Percentiles rank a stretch among this genome's conserved stretches.
Evolutionary conservation across 352 stramenopile genomes (phyloP).

Genomic region (Pythium rhizo-oryzae): DNA sequence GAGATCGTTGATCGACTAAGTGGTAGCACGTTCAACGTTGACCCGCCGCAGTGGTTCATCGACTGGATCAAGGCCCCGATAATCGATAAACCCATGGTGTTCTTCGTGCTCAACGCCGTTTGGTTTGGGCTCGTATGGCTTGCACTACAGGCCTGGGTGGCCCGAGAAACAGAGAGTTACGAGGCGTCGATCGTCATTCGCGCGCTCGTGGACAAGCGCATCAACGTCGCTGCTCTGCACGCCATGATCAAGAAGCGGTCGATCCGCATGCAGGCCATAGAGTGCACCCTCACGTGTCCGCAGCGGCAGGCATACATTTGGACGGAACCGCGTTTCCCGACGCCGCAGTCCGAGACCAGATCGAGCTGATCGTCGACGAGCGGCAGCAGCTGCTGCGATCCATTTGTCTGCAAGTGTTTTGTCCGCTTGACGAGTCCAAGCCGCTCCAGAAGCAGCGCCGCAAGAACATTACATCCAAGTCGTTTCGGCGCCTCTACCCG

Average conservation of each 20-base stretch:
- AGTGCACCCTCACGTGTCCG: conserved; percentile 41
- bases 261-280: conserved; percentile 36
- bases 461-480: conserved; percentile 28
- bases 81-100: conserved; percentile 59
- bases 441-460: conserved; percentile 35
- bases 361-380: conserved; percentile 80
- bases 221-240: conserved; percentile 50
- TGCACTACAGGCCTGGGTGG: conserved; percentile 48
- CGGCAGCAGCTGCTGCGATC: conserved; percentile 60
- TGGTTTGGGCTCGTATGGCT: conserved; percentile 71
- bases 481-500: conserved; percentile 47
- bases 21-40: conserved; percentile 90
- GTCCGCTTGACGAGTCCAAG: conserved; percentile 51
- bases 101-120: conserved; percentile 82
- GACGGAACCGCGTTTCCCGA: conserved; percentile 86
- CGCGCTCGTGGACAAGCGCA: conserved; percentile 70
- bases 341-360: conserved; percentile 77
- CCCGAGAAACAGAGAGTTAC: conserved; percentile 50
- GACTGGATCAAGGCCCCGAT: conserved; percentile 74
- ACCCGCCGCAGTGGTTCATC: conserved; percentile 86
- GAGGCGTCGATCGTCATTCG: conserved; percentile 91
- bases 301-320: conserved; percentile 86
- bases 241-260: conserved; percentile 43
- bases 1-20: conserved; percentile 95
- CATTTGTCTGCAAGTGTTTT: conserved; percentile 66